Evolutionary conservation across 805 yeast species (phyloP), one percentile per base, ranked within the genome.

Genomic region (Suhomyces sp.): DNA sequence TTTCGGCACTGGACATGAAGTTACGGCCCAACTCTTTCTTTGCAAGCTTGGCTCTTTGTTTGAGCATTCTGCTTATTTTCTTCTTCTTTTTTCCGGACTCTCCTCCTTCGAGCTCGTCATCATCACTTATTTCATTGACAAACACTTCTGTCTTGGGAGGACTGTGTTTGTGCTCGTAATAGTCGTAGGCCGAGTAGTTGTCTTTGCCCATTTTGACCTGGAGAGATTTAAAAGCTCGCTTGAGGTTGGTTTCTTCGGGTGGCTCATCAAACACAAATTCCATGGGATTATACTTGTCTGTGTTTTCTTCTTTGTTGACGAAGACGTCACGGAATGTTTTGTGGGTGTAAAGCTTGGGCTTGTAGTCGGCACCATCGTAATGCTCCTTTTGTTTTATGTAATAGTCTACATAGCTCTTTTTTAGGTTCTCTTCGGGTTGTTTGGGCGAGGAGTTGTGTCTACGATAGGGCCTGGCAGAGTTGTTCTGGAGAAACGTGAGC

Each of bases 251-350:
- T 21, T 35, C 46, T 43, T 60, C 63, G 8, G 58, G 63, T 20
- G 57, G 61, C 24, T 58, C 61, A 35, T 69, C 67, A 55, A 75
- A 75, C 5, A 75, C 78, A 39, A 62, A 57, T 49, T 73, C 77
- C 55, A 69, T 69, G 2, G 79, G 79, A 51, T 71, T 74, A 46
- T 69, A 68, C 41, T 60, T 61, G 35, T 60, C 66, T 33, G 56
- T 54, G 17, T 58, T 60, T 46, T 71, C 75, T 6, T 68, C 66
- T 21, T 60, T 60, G 40, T 68, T 67, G 12, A 56, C 55, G 51
- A 75, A 74, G 3, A 75, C 76, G 5, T 73, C 73, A 21, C 58
- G 53, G 54, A 73, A 72, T 1, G 77, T 73, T 49, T 67, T 68
- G 52, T 73, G 78, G 1, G 76, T 69, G 58, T 73, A 74, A 49